A percentile compares a stretch with the other conserved stretches of the same genome.
Conservation (phyloP, 2,329 filamentous ascomycete species). For the Septoria petroselini region DNA sequence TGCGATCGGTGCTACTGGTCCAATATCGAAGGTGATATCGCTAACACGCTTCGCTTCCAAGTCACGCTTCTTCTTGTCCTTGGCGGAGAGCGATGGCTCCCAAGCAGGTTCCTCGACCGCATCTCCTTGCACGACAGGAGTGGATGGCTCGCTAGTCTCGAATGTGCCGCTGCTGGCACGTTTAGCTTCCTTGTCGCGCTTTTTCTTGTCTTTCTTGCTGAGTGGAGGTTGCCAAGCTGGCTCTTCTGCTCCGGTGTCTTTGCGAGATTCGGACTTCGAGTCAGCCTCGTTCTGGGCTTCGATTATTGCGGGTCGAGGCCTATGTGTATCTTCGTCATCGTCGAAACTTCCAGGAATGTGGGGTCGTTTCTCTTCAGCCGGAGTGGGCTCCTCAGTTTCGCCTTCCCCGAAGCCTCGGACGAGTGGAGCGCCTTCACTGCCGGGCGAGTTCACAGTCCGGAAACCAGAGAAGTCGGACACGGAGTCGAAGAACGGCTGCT, state of each 20-base stretch:
- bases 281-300: constrained; percentile 1
- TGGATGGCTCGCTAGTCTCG: constrained; percentile 19
- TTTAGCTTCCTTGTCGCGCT: constrained; percentile 41
- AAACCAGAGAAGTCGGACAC: constrained; percentile 41
- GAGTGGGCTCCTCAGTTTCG: constrained; percentile 56
- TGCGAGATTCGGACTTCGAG: constrained; percentile 1
- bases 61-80: constrained; percentile 33
- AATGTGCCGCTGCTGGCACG: constrained; percentile 20
- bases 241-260: constrained; percentile 12
- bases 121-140: constrained; percentile 8
- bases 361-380: constrained; percentile 46
- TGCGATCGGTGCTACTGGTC: constrained; percentile 9
- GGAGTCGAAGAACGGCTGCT: constrained; percentile 43
- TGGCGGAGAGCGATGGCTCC: constrained; percentile 5
- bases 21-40: constrained; percentile 14
- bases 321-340: constrained; percentile 32
- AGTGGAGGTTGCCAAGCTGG: constrained; percentile 36
- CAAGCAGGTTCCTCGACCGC: background rate
- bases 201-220: constrained; percentile 35
- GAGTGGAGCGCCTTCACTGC: constrained; percentile 35
- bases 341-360: constrained; percentile 63
- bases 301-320: constrained; percentile 1
- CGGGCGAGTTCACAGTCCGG: constrained; percentile 31
- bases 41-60: constrained; percentile 39
- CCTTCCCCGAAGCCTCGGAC: constrained; percentile 42